phyloP scores from a whole-genome alignment of 805 yeast genomes.

The Cyberlindnera americana region DNA sequence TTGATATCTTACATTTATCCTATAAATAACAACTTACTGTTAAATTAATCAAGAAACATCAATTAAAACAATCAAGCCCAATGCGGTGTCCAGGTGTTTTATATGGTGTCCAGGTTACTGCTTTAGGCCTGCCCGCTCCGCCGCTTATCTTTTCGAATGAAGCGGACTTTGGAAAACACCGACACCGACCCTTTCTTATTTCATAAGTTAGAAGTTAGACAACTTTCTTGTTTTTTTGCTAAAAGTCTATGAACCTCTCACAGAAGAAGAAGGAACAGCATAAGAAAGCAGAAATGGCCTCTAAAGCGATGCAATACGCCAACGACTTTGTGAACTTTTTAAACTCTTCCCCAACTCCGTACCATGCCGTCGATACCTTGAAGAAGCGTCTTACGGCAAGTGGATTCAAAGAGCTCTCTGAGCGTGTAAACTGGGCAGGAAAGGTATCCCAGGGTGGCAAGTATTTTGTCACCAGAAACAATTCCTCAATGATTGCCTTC shows the following conservation, averaged over 20 bases:
- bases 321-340: slow-evolving; percentile 70
- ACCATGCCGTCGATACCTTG: slow-evolving; percentile 78
- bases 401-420: slow-evolving; percentile 76
- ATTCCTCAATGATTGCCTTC: slow-evolving; percentile 85
- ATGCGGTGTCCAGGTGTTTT: too few relatives aligned
- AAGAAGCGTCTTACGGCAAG: slow-evolving; percentile 48
- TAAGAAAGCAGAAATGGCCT: slow-evolving; percentile 4
- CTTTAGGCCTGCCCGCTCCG: too few relatives aligned
- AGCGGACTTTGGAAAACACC: slow-evolving; percentile 2
- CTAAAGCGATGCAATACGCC: slow-evolving; percentile 26
- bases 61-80: too few relatives aligned
- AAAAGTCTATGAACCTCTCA: slow-evolving; percentile 5
- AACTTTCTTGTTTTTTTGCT: neutral
- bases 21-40: too few relatives aligned
- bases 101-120: too few relatives aligned
- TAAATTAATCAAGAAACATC: too few relatives aligned
- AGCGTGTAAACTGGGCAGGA: slow-evolving; percentile 67
- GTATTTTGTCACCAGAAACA: slow-evolving; percentile 86
- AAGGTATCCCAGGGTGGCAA: slow-evolving; percentile 52
- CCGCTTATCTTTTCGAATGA: too few relatives aligned
- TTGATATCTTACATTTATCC: too few relatives aligned
- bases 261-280: slow-evolving; percentile 1
- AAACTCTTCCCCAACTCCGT: slow-evolving; percentile 88
- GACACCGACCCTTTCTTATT: neutral
- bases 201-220: too few relatives aligned